Conservation (phyloP, 23 red algal genomes). For the Agarophyton chilense region DNA sequence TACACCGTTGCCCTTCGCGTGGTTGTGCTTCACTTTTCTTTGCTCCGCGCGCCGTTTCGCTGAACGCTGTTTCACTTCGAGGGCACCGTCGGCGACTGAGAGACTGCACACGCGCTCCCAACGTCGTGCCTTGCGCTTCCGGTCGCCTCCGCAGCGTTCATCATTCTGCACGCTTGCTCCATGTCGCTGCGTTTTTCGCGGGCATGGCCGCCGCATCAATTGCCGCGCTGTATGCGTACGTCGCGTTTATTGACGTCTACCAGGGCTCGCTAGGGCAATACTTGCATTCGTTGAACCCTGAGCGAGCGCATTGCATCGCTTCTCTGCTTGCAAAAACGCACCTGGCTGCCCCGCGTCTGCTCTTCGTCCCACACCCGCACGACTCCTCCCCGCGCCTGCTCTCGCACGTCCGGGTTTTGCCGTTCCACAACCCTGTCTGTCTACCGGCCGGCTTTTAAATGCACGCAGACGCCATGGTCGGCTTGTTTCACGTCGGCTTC, state of each 20-base stretch:
- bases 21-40: too few relatives aligned
- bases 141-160: too few relatives aligned
- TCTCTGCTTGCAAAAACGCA: conserved; percentile 26
- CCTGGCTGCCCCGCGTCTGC: conserved; percentile 27
- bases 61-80: too few relatives aligned
- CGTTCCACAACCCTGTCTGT: conserved; percentile 80
- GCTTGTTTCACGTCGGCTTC: conserved; percentile 79
- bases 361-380: conserved; percentile 19
- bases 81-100: too few relatives aligned
- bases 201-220: conserved; percentile 27
- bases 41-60: too few relatives aligned
- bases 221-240: conserved; percentile 55
- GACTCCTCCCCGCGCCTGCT: conserved; percentile 36
- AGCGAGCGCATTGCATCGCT: conserved; percentile 37
- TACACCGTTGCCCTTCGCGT: not conserved
- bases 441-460: conserved; percentile 96
- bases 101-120: too few relatives aligned
- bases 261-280: conserved; percentile 22
- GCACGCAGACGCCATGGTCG: conserved; percentile 84
- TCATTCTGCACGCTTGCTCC: too few relatives aligned
- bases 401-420: conserved; percentile 63
- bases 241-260: conserved; percentile 37
- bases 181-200: conserved; percentile 38
- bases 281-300: conserved; percentile 2
- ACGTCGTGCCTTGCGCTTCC: too few relatives aligned